Evolutionary conservation across 2,329 filamentous ascomycete species (phyloP).

Genomic region (Apiospora sp.): DNA sequence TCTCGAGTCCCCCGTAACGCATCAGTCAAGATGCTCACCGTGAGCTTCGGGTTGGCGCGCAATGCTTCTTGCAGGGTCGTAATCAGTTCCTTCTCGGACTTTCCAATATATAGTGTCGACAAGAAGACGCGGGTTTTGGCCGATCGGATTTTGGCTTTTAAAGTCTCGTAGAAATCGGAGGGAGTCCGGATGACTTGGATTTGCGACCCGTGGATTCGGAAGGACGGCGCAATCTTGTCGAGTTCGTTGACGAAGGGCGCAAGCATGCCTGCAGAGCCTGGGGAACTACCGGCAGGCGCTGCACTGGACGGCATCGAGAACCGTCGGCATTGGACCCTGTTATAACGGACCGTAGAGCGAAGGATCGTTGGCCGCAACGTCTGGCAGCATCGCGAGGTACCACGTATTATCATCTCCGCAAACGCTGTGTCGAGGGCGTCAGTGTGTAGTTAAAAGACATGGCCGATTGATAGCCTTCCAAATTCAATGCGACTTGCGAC

Average conservation of each 20-base stretch:
- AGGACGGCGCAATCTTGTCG: constrained; percentile 89
- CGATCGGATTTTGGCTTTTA: constrained; percentile 86
- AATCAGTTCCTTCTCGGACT: constrained; percentile 89
- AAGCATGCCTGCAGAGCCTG: constrained; percentile 51
- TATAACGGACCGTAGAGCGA: constrained; percentile 33
- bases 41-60: constrained; percentile 75
- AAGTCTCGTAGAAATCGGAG: constrained; percentile 86
- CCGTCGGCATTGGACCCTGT: constrained; percentile 46
- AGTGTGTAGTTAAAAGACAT: not conserved
- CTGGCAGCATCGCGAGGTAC: constrained; percentile 39
- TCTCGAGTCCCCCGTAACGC: constrained; percentile 91
- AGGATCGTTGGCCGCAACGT: constrained; percentile 37
- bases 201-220: constrained; percentile 82
- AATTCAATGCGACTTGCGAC: not conserved
- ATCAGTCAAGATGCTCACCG: constrained; percentile 90
- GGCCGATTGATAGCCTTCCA: not conserved
- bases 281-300: constrained; percentile 35
- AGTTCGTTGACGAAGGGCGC: constrained; percentile 73
- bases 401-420: constrained; percentile 39
- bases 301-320: constrained; percentile 49
- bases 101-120: constrained; percentile 97
- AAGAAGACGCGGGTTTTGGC: constrained; percentile 86
- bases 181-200: constrained; percentile 83
- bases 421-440: not conserved
- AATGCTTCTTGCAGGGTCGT: constrained; percentile 79